A percentile compares a stretch with the other conserved stretches of the same genome.
Evolutionary conservation across 2,329 filamentous ascomycete species (phyloP).

Genomic region (Sclerotinia trifoliorum): DNA sequence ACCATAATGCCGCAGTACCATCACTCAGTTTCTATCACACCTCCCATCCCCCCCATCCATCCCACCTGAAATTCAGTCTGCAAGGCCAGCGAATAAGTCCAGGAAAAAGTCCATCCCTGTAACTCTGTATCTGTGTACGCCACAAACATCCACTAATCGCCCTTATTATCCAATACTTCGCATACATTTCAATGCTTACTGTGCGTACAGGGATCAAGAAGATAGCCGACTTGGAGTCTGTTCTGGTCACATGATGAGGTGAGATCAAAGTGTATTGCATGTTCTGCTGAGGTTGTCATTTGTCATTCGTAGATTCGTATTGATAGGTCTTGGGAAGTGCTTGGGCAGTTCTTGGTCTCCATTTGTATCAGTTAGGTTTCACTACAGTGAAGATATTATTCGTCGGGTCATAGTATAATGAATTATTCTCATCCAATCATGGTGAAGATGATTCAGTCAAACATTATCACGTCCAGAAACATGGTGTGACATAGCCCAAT

Average conservation of each 20-base stretch:
- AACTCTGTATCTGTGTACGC: background rate
- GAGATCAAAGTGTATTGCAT: background rate
- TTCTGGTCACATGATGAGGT: constrained; percentile 8
- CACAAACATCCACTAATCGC: constrained; percentile 3
- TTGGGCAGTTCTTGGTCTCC: background rate
- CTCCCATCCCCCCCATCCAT: background rate
- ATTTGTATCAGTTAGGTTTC: background rate
- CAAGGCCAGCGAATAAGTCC: constrained; percentile 22
- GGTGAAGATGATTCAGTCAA: background rate
- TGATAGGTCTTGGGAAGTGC: background rate
- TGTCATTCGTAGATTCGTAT: background rate
- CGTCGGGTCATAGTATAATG: background rate
- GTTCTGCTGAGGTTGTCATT: background rate
- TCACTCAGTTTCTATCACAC: background rate
- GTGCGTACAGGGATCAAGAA: background rate
- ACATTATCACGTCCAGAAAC: background rate
- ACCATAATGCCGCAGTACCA: background rate
- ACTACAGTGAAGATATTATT: background rate
- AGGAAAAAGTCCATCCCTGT: constrained; percentile 6
- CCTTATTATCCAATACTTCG: constrained; percentile 4
- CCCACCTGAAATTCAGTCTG: constrained; percentile 5
- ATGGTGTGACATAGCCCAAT: background rate
- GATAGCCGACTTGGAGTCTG: background rate
- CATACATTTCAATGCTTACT: background rate
- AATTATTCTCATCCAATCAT: background rate